These are phyloP conservation scores for Macrolepiota dolichaula DNA, from an alignment of 768 basidiomycete genomes.

Conservation along the genomic window DNA sequence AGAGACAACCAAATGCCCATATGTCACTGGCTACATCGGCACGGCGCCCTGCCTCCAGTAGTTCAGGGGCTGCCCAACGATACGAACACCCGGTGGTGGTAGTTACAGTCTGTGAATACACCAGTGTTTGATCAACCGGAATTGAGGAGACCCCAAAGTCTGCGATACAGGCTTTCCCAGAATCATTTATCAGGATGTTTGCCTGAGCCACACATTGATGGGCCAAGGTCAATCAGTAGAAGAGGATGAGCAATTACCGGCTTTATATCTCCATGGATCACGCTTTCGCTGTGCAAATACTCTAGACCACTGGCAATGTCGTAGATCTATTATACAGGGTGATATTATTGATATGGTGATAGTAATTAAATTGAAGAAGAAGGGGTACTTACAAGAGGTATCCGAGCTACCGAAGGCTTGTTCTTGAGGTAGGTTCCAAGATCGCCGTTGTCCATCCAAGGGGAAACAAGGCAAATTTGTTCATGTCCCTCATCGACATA, in stretches of 20 bases:
- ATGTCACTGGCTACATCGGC: slow-evolving; percentile 13
- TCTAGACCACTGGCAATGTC: slow-evolving; percentile 12
- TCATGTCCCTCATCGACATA: neutral
- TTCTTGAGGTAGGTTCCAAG: neutral
- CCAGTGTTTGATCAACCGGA: slow-evolving; percentile 5
- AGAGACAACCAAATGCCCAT: slow-evolving; percentile 16
- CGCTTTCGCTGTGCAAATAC: slow-evolving; percentile 13
- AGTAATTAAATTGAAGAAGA: neutral
- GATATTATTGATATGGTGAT: too few relatives aligned
- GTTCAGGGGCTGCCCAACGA: slow-evolving; percentile 18
- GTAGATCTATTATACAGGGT: slow-evolving; percentile 7
- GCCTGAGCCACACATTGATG: slow-evolving; percentile 1
- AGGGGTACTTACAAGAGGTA: slow-evolving; percentile 4
- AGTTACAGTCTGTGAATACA: neutral
- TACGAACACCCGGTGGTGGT: neutral
- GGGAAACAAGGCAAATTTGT: slow-evolving; percentile 10
- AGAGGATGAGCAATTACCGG: slow-evolving; percentile 7
- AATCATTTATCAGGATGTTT: slow-evolving; percentile 12
- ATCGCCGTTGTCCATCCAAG: slow-evolving; percentile 13
- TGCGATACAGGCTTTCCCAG: slow-evolving; percentile 12
- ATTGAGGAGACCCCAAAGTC: slow-evolving; percentile 14
- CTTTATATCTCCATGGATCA: slow-evolving; percentile 16
- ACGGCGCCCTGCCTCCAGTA: neutral
- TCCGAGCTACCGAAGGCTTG: neutral
- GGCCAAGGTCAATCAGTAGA: neutral